A percentile compares a stretch with the other conserved stretches of the same genome.
Evolutionary conservation across 495 filamentous ascomycete genomes (phyloP).

Genomic region (Hyaloscypha finlandica): DNA sequence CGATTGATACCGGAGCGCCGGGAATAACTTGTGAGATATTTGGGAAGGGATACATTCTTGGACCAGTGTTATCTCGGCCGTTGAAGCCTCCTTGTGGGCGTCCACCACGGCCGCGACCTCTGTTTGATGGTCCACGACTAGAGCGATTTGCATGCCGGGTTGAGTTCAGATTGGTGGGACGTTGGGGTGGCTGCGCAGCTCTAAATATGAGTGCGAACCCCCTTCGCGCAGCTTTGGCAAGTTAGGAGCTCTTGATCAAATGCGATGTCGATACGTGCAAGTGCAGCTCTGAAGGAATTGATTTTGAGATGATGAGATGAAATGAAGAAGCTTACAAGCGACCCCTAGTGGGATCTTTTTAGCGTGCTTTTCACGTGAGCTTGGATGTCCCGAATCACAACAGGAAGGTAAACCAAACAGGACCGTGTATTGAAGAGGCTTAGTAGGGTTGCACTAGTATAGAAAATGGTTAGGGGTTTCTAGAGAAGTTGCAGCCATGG

Average conservation of each 20-base stretch:
- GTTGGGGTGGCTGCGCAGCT: neutral
- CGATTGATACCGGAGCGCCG: conserved; percentile 65
- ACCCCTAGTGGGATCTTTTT: neutral
- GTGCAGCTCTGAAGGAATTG: neutral
- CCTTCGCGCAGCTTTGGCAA: neutral
- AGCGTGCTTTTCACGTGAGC: neutral
- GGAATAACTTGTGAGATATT: conserved; percentile 50
- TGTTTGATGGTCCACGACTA: neutral
- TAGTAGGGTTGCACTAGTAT: too few species aligned
- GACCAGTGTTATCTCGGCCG: conserved; percentile 1
- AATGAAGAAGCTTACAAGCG: neutral
- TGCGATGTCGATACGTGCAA: neutral
- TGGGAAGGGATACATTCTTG: conserved; percentile 40
- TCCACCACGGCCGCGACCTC: conserved; percentile 13
- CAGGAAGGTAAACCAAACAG: too few species aligned
- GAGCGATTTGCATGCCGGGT: neutral
- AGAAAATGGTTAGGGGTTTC: too few species aligned
- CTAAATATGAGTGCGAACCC: too few species aligned
- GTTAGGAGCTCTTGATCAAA: neutral
- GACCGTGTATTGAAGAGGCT: too few species aligned
- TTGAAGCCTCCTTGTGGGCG: conserved; percentile 6
- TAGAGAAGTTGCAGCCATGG: too few species aligned
- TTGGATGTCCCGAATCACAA: neutral
- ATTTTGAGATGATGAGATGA: neutral
- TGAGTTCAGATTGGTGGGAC: neutral